Percentiles rank a stretch among this genome's conserved stretches.
Evolutionary conservation across 192 early-diverging fungal genomes (phyloP).

Genomic region (Mortierella hygrophila): DNA sequence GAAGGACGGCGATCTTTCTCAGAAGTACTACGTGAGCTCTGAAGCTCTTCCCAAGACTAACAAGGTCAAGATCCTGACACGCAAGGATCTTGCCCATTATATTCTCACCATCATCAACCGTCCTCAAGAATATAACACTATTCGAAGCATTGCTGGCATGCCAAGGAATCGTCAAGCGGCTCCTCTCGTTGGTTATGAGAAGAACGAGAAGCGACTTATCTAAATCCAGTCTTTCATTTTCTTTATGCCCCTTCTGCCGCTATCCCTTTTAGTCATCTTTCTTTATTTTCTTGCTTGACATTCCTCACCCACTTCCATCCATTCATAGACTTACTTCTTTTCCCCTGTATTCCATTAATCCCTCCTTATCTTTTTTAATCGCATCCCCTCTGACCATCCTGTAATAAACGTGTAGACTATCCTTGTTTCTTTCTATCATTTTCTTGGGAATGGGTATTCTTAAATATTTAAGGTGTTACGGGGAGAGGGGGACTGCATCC

Average conservation of each 20-base stretch:
- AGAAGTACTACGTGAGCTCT: slow-evolving; percentile 35
- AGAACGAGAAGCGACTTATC: background rate
- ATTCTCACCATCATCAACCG: slow-evolving; percentile 52
- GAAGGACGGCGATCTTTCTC: slow-evolving; percentile 45
- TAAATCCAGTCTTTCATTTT: background rate
- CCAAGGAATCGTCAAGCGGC: slow-evolving; percentile 9
- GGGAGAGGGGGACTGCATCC: background rate
- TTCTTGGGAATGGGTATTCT: background rate
- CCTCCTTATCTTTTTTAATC: background rate
- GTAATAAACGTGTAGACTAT: slow-evolving; percentile 6
- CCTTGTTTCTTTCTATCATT: background rate
- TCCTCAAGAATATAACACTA: slow-evolving; percentile 16
- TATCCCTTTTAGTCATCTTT: background rate
- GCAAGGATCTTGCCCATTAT: slow-evolving; percentile 57
- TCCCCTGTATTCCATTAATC: background rate
- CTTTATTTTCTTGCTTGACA: background rate
- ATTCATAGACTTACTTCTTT: background rate
- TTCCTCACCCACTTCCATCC: background rate
- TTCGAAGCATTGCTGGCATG: slow-evolving; percentile 47
- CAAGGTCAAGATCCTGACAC: slow-evolving; percentile 44
- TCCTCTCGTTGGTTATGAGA: background rate
- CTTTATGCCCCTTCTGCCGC: background rate
- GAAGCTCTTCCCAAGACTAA: slow-evolving; percentile 35
- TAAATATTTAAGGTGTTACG: background rate
- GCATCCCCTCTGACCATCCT: background rate